phyloP scores from a whole-genome alignment of 768 basidiomycete genomes.

The Lepiota venenata region DNA sequence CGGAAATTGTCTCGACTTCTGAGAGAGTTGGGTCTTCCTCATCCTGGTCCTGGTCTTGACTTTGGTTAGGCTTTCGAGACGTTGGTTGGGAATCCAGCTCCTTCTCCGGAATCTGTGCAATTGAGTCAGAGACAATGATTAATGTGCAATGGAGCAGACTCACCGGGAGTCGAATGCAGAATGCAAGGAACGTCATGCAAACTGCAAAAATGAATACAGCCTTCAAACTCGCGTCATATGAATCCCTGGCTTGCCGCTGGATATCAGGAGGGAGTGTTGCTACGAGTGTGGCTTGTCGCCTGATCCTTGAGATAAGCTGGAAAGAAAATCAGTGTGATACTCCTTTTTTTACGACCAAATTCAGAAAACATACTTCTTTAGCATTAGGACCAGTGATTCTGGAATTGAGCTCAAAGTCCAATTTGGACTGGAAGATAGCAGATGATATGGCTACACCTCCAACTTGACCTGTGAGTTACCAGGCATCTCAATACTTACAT shows the following conservation, averaged over 20 bases:
- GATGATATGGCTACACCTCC: constrained; percentile 65
- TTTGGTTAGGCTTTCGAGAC: neutral
- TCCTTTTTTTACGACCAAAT: neutral
- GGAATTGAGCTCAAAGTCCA: constrained; percentile 50
- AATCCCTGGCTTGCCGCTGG: constrained; percentile 51
- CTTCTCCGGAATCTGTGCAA: constrained; percentile 36
- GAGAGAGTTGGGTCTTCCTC: constrained; percentile 6
- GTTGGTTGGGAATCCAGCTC: constrained; percentile 31
- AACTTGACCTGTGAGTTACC: constrained; percentile 50
- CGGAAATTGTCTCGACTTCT: neutral
- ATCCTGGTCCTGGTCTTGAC: neutral
- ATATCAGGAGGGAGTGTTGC: constrained; percentile 45
- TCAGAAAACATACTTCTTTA: constrained; percentile 39
- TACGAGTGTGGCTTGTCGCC: constrained; percentile 58
- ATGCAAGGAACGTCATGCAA: constrained; percentile 53
- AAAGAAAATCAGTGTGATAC: neutral
- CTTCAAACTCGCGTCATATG: constrained; percentile 59
- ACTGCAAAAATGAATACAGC: constrained; percentile 64
- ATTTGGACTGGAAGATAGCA: constrained; percentile 60
- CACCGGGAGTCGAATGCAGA: constrained; percentile 58
- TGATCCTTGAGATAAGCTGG: constrained; percentile 57
- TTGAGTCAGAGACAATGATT: neutral
- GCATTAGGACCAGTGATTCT: constrained; percentile 51
- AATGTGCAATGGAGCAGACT: constrained; percentile 16
- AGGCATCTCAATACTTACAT: neutral